phyloP scores from a whole-genome alignment of 805 yeast species.

The Candida ortonii region DNA sequence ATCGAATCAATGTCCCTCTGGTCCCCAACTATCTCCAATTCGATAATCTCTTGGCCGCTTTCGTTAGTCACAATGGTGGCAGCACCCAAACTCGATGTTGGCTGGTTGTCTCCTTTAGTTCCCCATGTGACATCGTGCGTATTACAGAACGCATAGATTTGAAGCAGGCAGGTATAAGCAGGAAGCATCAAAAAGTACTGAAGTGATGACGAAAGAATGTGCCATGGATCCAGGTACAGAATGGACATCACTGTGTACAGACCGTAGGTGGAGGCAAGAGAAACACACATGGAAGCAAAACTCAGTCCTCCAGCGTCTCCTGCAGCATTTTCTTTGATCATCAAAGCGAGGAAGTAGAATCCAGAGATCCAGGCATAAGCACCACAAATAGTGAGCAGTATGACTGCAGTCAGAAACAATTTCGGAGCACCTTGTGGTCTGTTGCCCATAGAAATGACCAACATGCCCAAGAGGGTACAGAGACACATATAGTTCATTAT shows the following conservation, averaged over 20 bases:
- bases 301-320: slow-evolving; percentile 44
- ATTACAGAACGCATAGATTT: slow-evolving; percentile 95
- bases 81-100: slow-evolving; percentile 66
- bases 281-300: slow-evolving; percentile 75
- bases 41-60: slow-evolving; percentile 80
- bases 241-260: slow-evolving; percentile 78
- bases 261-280: slow-evolving; percentile 89
- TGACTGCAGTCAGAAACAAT: slow-evolving; percentile 69
- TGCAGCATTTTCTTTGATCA: slow-evolving; percentile 40
- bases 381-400: slow-evolving; percentile 74
- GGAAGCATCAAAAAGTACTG: slow-evolving; percentile 92
- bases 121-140: slow-evolving; percentile 99
- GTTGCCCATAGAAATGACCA: slow-evolving; percentile 93
- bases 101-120: slow-evolving; percentile 88
- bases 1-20: slow-evolving; percentile 78
- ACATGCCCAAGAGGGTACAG: slow-evolving; percentile 80
- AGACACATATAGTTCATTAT: slow-evolving; percentile 82
- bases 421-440: slow-evolving; percentile 94
- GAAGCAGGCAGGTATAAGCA: slow-evolving; percentile 86
- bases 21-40: slow-evolving; percentile 68
- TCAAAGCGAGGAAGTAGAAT: slow-evolving; percentile 65
- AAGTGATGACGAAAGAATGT: slow-evolving; percentile 76
- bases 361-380: slow-evolving; percentile 80
- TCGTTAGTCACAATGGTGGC: slow-evolving; percentile 80
- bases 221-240: slow-evolving; percentile 95